Conservation (phyloP, 768 basidiomycete species). For the Imleria badia region DNA sequence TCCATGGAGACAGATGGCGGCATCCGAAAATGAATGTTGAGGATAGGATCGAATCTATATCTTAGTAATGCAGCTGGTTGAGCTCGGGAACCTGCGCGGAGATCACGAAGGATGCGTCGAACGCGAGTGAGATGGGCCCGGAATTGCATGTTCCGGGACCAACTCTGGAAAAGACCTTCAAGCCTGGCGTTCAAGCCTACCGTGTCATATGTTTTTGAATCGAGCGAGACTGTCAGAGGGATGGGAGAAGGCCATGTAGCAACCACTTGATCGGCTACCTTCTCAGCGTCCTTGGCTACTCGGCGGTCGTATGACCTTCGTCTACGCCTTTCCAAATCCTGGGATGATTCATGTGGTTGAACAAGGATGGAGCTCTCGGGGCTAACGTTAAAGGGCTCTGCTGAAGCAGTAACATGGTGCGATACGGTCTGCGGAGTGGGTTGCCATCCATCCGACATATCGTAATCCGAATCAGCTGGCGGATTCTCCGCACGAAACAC, state of each 20-base stretch:
- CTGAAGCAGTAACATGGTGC: not conserved
- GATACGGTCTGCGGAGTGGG: not conserved
- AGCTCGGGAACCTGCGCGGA: not conserved
- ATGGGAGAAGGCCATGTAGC: not conserved
- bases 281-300: fast-evolving
- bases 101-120: not conserved
- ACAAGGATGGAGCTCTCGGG: not conserved
- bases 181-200: not conserved
- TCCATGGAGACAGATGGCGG: not conserved
- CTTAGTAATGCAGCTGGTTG: too few species aligned
- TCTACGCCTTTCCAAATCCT: not conserved
- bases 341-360: not conserved
- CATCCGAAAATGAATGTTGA: not conserved
- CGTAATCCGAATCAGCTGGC: not conserved
- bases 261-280: not conserved
- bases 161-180: not conserved
- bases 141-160: not conserved
- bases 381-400: not conserved
- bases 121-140: not conserved
- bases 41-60: not conserved
- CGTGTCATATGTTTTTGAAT: not conserved
- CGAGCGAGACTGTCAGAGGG: not conserved
- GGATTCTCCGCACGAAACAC: slow-evolving; percentile 7
- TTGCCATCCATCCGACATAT: not conserved
- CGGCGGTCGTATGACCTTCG: not conserved